These are phyloP conservation scores for Trichophyton simii DNA, from an alignment of 2,329 filamentous ascomycete species.

Conservation along the genomic window DNA sequence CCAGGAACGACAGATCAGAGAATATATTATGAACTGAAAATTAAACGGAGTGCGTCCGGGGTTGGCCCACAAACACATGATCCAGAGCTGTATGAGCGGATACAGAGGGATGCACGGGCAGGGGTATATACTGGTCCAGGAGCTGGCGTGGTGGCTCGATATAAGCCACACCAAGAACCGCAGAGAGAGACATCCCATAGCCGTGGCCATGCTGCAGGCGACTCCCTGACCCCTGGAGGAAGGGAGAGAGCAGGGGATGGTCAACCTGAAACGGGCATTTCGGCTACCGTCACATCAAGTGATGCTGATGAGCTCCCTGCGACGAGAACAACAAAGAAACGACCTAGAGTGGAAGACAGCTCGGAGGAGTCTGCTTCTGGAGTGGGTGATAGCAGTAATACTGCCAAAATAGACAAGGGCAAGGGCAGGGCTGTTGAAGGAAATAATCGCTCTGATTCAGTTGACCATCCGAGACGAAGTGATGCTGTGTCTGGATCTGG, in stretches of 20 bases:
- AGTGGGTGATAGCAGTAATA: too few relatives aligned
- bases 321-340: neutral
- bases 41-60: neutral
- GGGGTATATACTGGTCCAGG: conserved; percentile 7
- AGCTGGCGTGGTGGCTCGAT: conserved; percentile 5
- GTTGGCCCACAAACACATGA: conserved; percentile 6
- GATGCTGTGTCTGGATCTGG: neutral
- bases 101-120: conserved; percentile 3
- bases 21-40: neutral
- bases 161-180: neutral
- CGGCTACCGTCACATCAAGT: neutral
- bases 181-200: neutral
- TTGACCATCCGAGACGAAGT: neutral
- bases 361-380: neutral
- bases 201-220: neutral
- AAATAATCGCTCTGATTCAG: neutral
- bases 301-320: neutral
- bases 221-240: neutral
- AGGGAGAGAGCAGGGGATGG: neutral
- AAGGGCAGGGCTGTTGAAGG: neutral
- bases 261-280: neutral
- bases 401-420: neutral
- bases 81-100: conserved; percentile 10
- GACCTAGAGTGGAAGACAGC: neutral
- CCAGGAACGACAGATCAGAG: too few relatives aligned